Conservation (phyloP, 2,329 filamentous ascomycete species). For the Stagonosporopsis vannaccii region DNA sequence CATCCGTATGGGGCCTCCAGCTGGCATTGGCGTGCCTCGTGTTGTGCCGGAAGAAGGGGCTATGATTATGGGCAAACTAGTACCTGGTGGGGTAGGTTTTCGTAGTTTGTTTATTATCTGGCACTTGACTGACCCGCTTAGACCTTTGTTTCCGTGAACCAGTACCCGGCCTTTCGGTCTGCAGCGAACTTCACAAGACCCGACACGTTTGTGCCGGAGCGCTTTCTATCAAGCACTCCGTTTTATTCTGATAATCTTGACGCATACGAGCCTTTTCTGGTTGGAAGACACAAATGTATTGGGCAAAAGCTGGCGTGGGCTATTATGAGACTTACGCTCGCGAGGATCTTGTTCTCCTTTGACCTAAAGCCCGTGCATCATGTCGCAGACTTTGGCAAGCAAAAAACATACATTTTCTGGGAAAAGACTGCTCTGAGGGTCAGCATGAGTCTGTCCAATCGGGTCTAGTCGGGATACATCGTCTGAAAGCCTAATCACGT, state of each 20-base stretch:
- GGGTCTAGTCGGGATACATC: neutral
- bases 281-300: slow-evolving; percentile 37
- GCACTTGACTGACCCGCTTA: neutral
- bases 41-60: slow-evolving; percentile 28
- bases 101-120: neutral
- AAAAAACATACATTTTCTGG: slow-evolving; percentile 35
- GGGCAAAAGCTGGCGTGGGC: slow-evolving; percentile 40
- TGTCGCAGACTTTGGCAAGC: slow-evolving; percentile 27
- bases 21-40: slow-evolving; percentile 26
- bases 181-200: slow-evolving; percentile 33
- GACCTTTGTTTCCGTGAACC: slow-evolving; percentile 39
- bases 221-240: slow-evolving; percentile 30
- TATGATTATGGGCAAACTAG: slow-evolving; percentile 25
- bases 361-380: slow-evolving; percentile 30
- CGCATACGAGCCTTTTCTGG: slow-evolving; percentile 32
- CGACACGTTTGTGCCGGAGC: slow-evolving; percentile 43
- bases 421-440: neutral
- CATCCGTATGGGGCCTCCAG: slow-evolving; percentile 40
- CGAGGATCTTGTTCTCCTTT: slow-evolving; percentile 51
- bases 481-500: too few relatives aligned
- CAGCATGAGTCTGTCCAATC: neutral
- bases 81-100: slow-evolving; percentile 28
- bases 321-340: slow-evolving; percentile 47
- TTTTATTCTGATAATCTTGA: slow-evolving; percentile 22
- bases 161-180: slow-evolving; percentile 33